These are phyloP conservation scores for Tylopilus plumbeoviolaceoides DNA, from an alignment of 768 basidiomycete genomes.

Conservation along the genomic window DNA sequence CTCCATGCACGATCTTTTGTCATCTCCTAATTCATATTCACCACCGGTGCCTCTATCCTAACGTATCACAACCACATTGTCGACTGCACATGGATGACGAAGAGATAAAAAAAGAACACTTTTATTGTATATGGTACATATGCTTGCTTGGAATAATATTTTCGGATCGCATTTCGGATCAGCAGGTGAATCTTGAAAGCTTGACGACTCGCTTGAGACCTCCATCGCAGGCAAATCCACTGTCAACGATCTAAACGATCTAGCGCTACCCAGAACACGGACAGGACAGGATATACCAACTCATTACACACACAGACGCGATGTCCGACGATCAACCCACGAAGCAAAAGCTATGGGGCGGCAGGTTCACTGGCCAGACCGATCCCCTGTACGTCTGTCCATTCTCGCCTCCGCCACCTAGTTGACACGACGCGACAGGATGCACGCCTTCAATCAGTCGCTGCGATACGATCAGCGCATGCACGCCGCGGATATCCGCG, in stretches of 20 bases:
- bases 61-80: not conserved
- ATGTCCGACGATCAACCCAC: slow-evolving; percentile 41
- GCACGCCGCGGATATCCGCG: slow-evolving; percentile 86
- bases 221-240: too few species aligned
- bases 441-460: slow-evolving; percentile 98
- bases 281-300: too few species aligned
- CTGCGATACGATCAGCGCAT: slow-evolving; percentile 92
- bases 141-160: too few species aligned
- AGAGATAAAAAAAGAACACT: slow-evolving; percentile 1
- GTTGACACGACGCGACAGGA: slow-evolving; percentile 43
- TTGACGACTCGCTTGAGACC: too few species aligned
- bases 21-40: slow-evolving; percentile 6
- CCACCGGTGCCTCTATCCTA: not conserved
- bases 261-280: too few species aligned
- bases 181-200: too few species aligned
- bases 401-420: not conserved
- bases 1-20: slow-evolving; percentile 11
- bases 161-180: too few species aligned
- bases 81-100: slow-evolving; percentile 10
- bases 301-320: too few species aligned
- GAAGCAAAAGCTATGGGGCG: slow-evolving; percentile 83
- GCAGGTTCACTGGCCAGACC: slow-evolving; percentile 82
- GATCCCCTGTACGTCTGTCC: slow-evolving; percentile 45
- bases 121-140: slow-evolving; percentile 9
- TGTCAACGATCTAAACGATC: too few species aligned